Conservation (phyloP, 108 stramenopile species). For the Cyclotella sp. region DNA sequence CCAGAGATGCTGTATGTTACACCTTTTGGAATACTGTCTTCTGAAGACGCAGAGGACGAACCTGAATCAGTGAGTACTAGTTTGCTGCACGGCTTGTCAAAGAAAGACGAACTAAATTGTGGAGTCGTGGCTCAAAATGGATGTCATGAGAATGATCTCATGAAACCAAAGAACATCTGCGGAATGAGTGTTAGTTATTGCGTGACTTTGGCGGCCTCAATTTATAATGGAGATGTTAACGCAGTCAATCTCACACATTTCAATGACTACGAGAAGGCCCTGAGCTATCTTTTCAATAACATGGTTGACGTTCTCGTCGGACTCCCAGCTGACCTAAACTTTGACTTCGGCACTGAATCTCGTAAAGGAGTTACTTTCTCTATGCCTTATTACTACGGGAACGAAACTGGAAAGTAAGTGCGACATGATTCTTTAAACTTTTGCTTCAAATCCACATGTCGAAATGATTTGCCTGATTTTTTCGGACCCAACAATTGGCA, state of each 20-base stretch:
- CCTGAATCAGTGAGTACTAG: neutral
- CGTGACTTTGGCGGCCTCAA: slow-evolving; percentile 50
- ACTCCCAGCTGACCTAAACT: slow-evolving; percentile 26
- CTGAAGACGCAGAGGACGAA: neutral
- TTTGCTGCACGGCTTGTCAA: slow-evolving; percentile 28
- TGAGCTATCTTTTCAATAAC: slow-evolving; percentile 32
- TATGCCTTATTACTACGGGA: slow-evolving; percentile 53
- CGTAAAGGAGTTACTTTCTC: slow-evolving; percentile 49
- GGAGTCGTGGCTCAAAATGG: slow-evolving; percentile 45
- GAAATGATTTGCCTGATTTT: neutral
- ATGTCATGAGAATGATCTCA: slow-evolving; percentile 19
- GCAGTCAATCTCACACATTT: slow-evolving; percentile 39
- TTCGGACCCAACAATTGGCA: neutral
- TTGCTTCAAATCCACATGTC: neutral
- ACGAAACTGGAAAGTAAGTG: slow-evolving; percentile 19
- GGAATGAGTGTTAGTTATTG: slow-evolving; percentile 66
- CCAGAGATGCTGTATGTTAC: slow-evolving; percentile 51
- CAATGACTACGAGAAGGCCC: slow-evolving; percentile 33
- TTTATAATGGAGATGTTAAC: slow-evolving; percentile 44
- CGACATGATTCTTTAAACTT: neutral
- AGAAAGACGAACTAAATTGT: slow-evolving; percentile 51
- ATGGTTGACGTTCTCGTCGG: slow-evolving; percentile 59
- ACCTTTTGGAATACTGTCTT: slow-evolving; percentile 47
- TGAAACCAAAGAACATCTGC: slow-evolving; percentile 9
- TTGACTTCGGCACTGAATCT: slow-evolving; percentile 44